Evolutionary conservation across 257 asterid species (phyloP), one percentile per base, ranked within the genome.

Genomic region (Galeopsis tetrahit): DNA sequence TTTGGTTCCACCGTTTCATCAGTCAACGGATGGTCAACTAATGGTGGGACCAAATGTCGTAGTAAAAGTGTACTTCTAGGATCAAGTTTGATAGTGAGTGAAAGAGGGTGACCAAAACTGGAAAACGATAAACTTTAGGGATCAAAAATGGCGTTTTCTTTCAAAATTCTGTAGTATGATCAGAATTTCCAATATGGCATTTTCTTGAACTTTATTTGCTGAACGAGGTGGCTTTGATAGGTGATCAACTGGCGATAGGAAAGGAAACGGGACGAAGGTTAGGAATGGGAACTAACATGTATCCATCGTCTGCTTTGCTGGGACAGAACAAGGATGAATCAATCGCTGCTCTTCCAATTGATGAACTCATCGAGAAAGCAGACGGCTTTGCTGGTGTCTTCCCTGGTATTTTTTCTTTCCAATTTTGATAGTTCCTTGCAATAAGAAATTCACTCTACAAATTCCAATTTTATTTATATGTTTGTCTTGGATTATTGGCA

Each of bases 221-320:
- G 59, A 68, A 55, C 32, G 35, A 5, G 40, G 31, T 31, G 59
- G 63, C 57, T 69, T 71, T 70, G 64, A 67, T 86, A 94, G 99
- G 99, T 68, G 99, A 94, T 83, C 99, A 91, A 73, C 95, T 94
- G 4, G 99, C 99, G 9, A 94, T 94, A 52, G 99, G 93, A 70
- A 94, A 94, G 78, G 99, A 94, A 87, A 91, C 99, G 11, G 99
- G 99, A 28, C 84, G 99, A 14, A 86, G 99, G 42, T 71, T 94
- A 81, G 99, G 99, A 72, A 94, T 94, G 99, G 99, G 99, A 74
- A 94, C 99, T 38, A 94, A 94, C 84, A 94, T 94, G 99, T 91
- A 94, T 59, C 99, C 99, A 63, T 82, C 99, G 8, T 94, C 99
- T 14, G 97, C 99, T 83, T 77, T 94, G 79, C 83, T 94, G 66